Percentiles rank a stretch among this genome's conserved stretches.
phyloP scores from a whole-genome alignment of 257 asterid species.

The Solanum stenotomum region DNA sequence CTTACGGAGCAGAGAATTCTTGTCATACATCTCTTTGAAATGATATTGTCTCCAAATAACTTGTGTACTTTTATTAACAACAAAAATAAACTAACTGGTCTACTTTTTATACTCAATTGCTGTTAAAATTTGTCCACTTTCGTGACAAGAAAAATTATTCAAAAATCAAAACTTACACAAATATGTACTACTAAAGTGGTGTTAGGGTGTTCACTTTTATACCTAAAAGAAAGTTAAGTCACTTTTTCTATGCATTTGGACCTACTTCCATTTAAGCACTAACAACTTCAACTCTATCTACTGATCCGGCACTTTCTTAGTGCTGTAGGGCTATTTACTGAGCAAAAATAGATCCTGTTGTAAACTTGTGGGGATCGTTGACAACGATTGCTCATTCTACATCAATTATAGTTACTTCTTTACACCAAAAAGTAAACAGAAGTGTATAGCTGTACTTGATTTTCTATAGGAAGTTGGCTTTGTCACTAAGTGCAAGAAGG shows the following conservation, averaged over 20 bases:
- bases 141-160: neutral
- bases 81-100: neutral
- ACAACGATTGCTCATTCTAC: neutral
- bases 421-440: neutral
- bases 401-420: neutral
- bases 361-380: neutral
- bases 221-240: neutral
- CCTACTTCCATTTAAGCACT: neutral
- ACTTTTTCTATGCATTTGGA: neutral
- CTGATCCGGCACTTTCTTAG: neutral
- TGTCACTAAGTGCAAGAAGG: neutral
- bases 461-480: neutral
- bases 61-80: neutral
- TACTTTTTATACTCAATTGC: neutral
- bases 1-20: neutral
- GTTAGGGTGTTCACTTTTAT: neutral
- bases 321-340: neutral
- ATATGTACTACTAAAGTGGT: neutral
- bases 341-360: neutral
- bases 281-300: neutral
- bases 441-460: neutral
- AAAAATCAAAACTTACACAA: neutral
- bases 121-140: neutral
- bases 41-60: neutral
- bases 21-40: neutral